phyloP scores from a whole-genome alignment of 768 basidiomycete genomes.

The Pisolithus tinctorius region DNA sequence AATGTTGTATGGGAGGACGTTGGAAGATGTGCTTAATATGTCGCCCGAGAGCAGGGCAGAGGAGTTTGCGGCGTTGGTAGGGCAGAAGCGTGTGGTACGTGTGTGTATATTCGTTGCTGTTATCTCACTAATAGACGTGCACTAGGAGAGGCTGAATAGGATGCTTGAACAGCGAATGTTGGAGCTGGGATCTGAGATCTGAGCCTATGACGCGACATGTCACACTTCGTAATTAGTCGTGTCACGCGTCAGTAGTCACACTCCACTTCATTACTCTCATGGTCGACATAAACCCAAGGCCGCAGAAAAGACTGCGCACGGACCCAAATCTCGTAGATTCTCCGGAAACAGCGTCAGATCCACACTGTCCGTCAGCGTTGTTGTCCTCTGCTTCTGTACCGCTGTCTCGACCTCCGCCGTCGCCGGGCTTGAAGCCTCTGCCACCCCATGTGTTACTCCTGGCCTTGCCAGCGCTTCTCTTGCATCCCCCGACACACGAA shows the following conservation, averaged over 20 bases:
- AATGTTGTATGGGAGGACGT: too few species aligned
- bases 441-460: slow-evolving; percentile 49
- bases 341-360: not conserved
- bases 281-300: slow-evolving; percentile 26
- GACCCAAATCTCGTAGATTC: slow-evolving; percentile 1
- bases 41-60: too few species aligned
- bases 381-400: not conserved
- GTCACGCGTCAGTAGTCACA: slow-evolving; percentile 10
- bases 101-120: too few species aligned
- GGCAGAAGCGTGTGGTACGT: too few species aligned
- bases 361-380: not conserved
- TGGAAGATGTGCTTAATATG: too few species aligned
- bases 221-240: slow-evolving; percentile 24
- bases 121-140: too few species aligned
- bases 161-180: too few species aligned
- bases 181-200: slow-evolving; percentile 56
- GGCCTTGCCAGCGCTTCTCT: slow-evolving; percentile 51
- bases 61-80: too few species aligned
- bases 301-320: slow-evolving; percentile 29
- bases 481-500: slow-evolving; percentile 59
- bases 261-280: slow-evolving; percentile 10
- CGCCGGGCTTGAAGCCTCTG: slow-evolving; percentile 22
- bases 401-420: not conserved
- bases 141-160: too few species aligned
- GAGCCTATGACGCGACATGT: slow-evolving; percentile 22